phyloP scores from a whole-genome alignment of 495 filamentous ascomycete species.

The Penicillium herquei region DNA sequence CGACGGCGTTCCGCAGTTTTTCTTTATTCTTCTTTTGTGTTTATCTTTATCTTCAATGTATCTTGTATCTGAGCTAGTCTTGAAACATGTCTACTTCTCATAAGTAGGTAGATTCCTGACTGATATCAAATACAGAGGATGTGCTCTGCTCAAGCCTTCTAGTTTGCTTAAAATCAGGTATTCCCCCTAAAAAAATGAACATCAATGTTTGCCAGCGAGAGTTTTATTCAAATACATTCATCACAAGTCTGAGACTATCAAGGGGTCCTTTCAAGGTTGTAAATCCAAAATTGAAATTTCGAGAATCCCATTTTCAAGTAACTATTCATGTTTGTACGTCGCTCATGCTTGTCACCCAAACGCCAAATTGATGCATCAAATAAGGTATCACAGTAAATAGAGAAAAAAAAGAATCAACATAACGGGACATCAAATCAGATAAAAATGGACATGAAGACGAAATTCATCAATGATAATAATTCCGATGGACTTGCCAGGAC shows the following conservation, averaged over 20 bases:
- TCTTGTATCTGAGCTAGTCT: not conserved
- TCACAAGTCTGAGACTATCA: no score
- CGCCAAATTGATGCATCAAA: conserved; percentile 18
- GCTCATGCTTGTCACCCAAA: conserved; percentile 1
- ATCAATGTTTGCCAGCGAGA: no score
- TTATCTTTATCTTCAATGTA: conserved; percentile 10
- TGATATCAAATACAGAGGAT: conserved; percentile 1
- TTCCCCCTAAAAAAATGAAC: no score
- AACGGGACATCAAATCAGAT: not conserved
- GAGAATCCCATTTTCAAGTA: no score
- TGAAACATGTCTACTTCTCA: not conserved
- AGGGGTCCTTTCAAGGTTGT: no score
- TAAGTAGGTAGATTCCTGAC: not conserved
- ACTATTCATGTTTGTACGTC: no score
- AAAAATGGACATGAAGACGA: conserved; percentile 1
- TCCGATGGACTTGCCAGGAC: conserved; percentile 80
- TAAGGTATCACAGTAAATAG: conserved; percentile 16
- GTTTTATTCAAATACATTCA: no score
- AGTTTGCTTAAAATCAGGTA: no score
- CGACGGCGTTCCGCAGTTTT: conserved; percentile 31
- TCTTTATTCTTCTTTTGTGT: no score
- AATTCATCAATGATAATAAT: conserved; percentile 35
- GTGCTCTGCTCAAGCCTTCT: not conserved
- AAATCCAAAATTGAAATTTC: no score
- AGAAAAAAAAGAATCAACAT: not conserved